Evolutionary conservation across 352 stramenopile species (phyloP), one percentile per base, ranked within the genome.

Genomic region (Phytophthora colocasiae): DNA sequence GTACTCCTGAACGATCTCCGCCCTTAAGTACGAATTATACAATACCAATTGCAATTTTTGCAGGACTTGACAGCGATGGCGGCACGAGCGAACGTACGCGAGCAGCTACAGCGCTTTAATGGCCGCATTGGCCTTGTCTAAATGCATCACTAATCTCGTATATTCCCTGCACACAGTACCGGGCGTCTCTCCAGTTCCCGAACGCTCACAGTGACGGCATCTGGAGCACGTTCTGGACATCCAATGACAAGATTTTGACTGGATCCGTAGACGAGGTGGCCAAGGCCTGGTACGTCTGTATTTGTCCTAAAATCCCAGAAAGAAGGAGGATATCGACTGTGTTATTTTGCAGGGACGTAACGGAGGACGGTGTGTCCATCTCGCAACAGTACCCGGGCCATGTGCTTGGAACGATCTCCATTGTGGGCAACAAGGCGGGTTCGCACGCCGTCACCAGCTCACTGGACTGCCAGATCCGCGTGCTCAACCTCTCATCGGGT

Each of bases 211-310:
- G 84, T 63, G 88, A 96, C 58, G 87, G 88, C 61, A 92, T 97
- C 47, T 97, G 89, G 86, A 94, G 81, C 75, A 92, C 87, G 36
- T 93, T 90, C 71, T 97, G 90, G 90, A 96, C 90, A 45, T 78
- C 77, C 47, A 86, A 91, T 63, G 85, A 95, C 73, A 90, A 94
- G 72, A 92, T 97, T 73, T 73, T 97, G 44, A 93, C 87, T 8
- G 90, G 88, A 44, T 96, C 88, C 1, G 85, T 96, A 49, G 90
- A 97, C 58, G 90, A 96, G 72, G 85, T 93, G 15, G 89, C 88
- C 56, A 95, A 94, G 73, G 81, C 76, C 26, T 96, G 89, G 89
- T 91, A 46, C 50, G 78, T 60, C n/a, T n/a, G 31, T 31, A 17
- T 12, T 49, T 31, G 6, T 31, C 27, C 27, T 31, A 5, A 22